A percentile compares a stretch with the other conserved stretches of the same genome.
Conservation (phyloP, 768 basidiomycete genomes). For the Boletus barrowsii region DNA sequence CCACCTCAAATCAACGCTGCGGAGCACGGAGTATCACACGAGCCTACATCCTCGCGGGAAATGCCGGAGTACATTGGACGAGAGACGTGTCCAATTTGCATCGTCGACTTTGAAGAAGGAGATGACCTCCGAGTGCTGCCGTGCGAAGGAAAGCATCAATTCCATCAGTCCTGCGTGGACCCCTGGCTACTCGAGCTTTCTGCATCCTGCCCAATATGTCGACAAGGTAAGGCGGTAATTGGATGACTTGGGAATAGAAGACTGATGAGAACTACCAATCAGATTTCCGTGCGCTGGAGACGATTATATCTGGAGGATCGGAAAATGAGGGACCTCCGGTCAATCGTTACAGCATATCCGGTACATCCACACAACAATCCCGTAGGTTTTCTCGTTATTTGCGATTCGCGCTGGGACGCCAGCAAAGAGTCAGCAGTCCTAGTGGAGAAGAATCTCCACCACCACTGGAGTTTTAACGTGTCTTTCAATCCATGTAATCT, state of each 20-base stretch:
- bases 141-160: conserved; percentile 87
- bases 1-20: neutral
- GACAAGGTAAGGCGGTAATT: conserved; percentile 60
- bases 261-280: neutral
- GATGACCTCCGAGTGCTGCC: conserved; percentile 89
- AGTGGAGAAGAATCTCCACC: conserved; percentile 25
- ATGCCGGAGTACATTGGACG: conserved; percentile 67
- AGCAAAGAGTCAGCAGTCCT: conserved; percentile 35
- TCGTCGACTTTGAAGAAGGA: conserved; percentile 90
- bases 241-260: neutral
- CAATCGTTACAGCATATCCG: conserved; percentile 15
- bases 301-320: conserved; percentile 44
- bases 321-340: conserved; percentile 11
- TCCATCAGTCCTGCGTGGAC: conserved; percentile 89
- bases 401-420: conserved; percentile 49
- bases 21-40: neutral
- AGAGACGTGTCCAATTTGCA: conserved; percentile 93
- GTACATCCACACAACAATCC: conserved; percentile 26
- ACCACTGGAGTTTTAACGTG: conserved; percentile 6
- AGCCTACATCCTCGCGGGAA: conserved; percentile 4
- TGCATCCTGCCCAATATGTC: conserved; percentile 87
- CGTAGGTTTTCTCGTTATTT: conserved; percentile 60
- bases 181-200: conserved; percentile 91
- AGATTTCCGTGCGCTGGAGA: conserved; percentile 63
- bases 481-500: neutral